These are phyloP conservation scores for Phragmites australis DNA, from an alignment of 176 grass and related monocot species.

Conservation along the genomic window DNA sequence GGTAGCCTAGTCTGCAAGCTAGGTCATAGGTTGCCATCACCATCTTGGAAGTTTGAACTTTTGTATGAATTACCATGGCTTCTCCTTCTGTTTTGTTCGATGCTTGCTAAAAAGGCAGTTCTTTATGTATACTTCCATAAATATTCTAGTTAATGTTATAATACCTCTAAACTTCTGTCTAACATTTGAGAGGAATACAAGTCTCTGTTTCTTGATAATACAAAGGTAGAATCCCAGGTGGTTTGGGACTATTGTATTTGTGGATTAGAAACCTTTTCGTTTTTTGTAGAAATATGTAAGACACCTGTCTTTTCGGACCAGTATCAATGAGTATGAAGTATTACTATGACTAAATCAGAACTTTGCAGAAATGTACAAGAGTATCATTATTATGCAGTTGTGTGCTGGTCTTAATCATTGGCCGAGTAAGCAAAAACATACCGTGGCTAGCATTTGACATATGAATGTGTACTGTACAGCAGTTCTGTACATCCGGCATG, in stretches of 20 bases:
- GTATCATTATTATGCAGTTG: not conserved
- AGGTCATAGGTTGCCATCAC: not conserved
- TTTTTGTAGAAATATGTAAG: slow-evolving; percentile 3
- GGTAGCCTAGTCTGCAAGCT: not conserved
- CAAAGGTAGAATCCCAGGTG: not conserved
- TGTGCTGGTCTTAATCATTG: slow-evolving; percentile 2
- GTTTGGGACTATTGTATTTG: not conserved
- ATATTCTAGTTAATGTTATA: slow-evolving; percentile 10
- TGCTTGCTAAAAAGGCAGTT: not conserved
- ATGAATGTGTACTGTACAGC: slow-evolving; percentile 3
- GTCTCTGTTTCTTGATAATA: not conserved
- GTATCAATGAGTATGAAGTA: not conserved
- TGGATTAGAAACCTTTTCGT: not conserved
- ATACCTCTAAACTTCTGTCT: not conserved
- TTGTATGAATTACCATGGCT: not conserved
- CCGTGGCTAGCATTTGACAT: not conserved
- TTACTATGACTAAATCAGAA: not conserved
- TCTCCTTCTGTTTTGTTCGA: not conserved
- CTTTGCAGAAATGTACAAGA: not conserved
- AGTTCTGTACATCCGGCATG: not conserved
- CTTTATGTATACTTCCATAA: not conserved
- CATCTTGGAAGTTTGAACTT: slow-evolving; percentile 13
- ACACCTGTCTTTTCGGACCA: not conserved
- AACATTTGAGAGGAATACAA: not conserved
- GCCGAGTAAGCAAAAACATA: not conserved